A percentile compares a stretch with the other conserved stretches of the same genome.
phyloP scores from a whole-genome alignment of 371 early-diverging fungal species.

The Encephalitozoon intestinalis region DNA sequence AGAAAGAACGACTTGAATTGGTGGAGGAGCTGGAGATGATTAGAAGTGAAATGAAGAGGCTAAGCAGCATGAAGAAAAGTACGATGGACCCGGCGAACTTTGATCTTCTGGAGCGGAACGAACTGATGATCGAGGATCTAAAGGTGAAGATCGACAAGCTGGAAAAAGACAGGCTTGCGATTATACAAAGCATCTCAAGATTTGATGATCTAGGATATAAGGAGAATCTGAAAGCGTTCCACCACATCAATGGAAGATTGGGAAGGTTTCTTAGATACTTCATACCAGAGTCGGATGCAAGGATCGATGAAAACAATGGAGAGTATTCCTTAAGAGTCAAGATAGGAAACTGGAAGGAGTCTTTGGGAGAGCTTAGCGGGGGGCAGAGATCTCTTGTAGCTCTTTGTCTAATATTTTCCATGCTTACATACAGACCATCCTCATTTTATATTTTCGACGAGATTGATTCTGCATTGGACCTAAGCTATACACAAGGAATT shows the following conservation, averaged over 20 bases:
- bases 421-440: slow-evolving; percentile 93
- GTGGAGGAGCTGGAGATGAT: background rate
- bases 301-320: slow-evolving; percentile 16
- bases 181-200: slow-evolving; percentile 47
- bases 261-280: slow-evolving; percentile 55
- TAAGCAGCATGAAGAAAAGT: background rate
- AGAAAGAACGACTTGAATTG: background rate
- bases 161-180: slow-evolving; percentile 57
- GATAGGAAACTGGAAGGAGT: slow-evolving; percentile 91
- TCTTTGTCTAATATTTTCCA: slow-evolving; percentile 82
- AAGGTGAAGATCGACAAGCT: slow-evolving; percentile 57
- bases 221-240: slow-evolving; percentile 60
- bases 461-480: slow-evolving; percentile 96
- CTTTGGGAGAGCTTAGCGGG: slow-evolving; percentile 88
- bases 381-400: slow-evolving; percentile 94
- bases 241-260: slow-evolving; percentile 55
- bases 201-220: slow-evolving; percentile 40
- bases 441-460: slow-evolving; percentile 99
- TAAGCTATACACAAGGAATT: slow-evolving; percentile 94
- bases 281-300: slow-evolving; percentile 42
- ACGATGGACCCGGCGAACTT: slow-evolving; percentile 60
- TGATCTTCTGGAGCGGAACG: slow-evolving; percentile 60
- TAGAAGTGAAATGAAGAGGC: background rate
- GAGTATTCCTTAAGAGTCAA: slow-evolving; percentile 86
- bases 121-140: slow-evolving; percentile 43